A percentile compares a stretch with the other conserved stretches of the same genome.
Conservation (phyloP, 2,329 filamentous ascomycete species). For the Didymella pomorum region DNA sequence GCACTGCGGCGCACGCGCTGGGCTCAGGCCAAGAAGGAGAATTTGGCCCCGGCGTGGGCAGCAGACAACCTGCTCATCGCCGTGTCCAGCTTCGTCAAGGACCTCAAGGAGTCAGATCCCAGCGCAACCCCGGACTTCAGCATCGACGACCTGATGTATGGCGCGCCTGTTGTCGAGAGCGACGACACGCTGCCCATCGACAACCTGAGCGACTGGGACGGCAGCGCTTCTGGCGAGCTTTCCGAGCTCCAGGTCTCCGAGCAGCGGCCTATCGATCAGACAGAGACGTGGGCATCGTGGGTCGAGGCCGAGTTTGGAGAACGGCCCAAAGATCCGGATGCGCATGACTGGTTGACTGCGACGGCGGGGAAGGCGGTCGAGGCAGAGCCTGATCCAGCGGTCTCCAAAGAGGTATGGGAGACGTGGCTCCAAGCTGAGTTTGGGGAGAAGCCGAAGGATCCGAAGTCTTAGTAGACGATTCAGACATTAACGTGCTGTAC, state of each 20-base stretch:
- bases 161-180: slow-evolving; percentile 6
- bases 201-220: slow-evolving; percentile 18
- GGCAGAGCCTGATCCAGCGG: slow-evolving; percentile 7
- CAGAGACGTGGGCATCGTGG: slow-evolving; percentile 40
- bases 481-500: neutral
- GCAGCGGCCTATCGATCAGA: slow-evolving; percentile 15
- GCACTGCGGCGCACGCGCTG: slow-evolving; percentile 27
- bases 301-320: slow-evolving; percentile 41
- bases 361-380: neutral
- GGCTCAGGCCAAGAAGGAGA: slow-evolving; percentile 24
- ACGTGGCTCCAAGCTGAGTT: slow-evolving; percentile 20
- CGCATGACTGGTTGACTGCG: slow-evolving; percentile 19
- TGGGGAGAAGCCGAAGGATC: slow-evolving; percentile 6
- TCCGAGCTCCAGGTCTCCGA: neutral
- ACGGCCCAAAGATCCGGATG: slow-evolving; percentile 32
- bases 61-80: slow-evolving; percentile 48
- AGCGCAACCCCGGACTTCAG: slow-evolving; percentile 4
- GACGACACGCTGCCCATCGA: slow-evolving; percentile 9
- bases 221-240: neutral
- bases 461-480: slow-evolving; percentile 2
- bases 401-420: slow-evolving; percentile 13
- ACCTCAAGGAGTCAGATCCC: slow-evolving; percentile 13
- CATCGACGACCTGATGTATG: slow-evolving; percentile 18
- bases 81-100: slow-evolving; percentile 35
- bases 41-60: slow-evolving; percentile 38